Base-by-base conservation (phyloP, 176 grass and related monocot genomes). In the Otatea glauca region DNA sequence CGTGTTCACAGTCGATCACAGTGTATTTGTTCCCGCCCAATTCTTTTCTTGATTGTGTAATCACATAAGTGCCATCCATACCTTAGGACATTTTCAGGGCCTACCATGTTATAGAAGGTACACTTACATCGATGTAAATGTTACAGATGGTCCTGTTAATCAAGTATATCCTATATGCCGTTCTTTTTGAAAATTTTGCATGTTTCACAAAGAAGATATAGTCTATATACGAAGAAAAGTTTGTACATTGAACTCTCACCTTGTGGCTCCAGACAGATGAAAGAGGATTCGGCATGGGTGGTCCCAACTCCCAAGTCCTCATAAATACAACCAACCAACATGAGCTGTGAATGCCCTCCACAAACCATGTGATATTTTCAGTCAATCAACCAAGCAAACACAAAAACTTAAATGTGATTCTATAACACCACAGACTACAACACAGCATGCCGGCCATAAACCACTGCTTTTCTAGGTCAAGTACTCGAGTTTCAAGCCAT, bases 51-150 rank as follows among this genome's bases (percentile, higher is more conserved):
- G 85, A 81, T 47, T 24, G 3, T 87, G 53, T 56, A 56, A 74
- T 75, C 61, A 44, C 62, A 60, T 75, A 63, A 42, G 75, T 44
- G 14, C 27, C 50, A 75, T 59, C 37, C 42, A 24, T 66, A 42
- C 35, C 8, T 41, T 81, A 81, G 64, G 35, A 71, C 50, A 68
- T 60, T 62, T 70, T 47, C 83, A 81, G 64, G 20, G 65, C 37
- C 63, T 76, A 75, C 82, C 51, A 70, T 81, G 77, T 81, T 77
- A 68, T 87, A 80, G 78, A 65, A 82, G 32, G 49, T 42, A 72
- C 42, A 86, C 44, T 56, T 69, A 69, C 75, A 45, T 69, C 37
- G 9, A 80, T 91, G 89, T 87, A 91, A 84, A 87, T 89, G 83
- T 39, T 45, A 85, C 53, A 64, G 15, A 53, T 70, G 34, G 70